phyloP scores from a whole-genome alignment of 768 basidiomycete genomes.

The Serendipita sp. region DNA sequence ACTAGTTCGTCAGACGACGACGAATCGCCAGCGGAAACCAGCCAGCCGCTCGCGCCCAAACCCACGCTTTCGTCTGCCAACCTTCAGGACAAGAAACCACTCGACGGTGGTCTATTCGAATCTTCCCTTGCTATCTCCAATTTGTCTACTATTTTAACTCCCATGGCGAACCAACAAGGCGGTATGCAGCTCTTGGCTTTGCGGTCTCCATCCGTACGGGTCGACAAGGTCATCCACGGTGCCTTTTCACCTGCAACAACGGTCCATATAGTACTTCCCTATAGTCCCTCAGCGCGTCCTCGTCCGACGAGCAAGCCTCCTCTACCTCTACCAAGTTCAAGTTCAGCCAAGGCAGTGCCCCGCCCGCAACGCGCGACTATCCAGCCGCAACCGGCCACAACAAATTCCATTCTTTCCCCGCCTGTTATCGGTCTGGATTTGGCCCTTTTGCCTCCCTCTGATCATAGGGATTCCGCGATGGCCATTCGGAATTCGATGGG shows the following conservation, averaged over 20 bases:
- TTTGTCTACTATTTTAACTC: constrained; percentile 2
- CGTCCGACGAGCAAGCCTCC: background rate
- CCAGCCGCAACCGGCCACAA: background rate
- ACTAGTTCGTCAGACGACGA: background rate
- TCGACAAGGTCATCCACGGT: background rate
- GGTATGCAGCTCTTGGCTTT: background rate
- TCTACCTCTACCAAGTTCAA: background rate
- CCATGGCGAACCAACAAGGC: background rate
- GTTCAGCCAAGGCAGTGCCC: background rate
- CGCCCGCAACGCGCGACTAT: background rate
- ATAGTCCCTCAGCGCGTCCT: background rate
- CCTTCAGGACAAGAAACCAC: background rate
- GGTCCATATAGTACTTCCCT: background rate
- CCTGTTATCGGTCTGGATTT: constrained; percentile 2
- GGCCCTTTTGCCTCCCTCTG: background rate
- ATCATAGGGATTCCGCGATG: constrained; percentile 2
- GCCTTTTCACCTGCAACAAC: background rate
- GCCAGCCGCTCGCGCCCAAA: background rate
- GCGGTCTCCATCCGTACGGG: background rate
- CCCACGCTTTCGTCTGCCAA: background rate
- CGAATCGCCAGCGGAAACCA: background rate
- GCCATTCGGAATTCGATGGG: background rate
- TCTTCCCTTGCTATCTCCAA: background rate
- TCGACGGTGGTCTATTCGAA: background rate
- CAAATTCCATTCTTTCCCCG: background rate